A percentile compares a stretch with the other conserved stretches of the same genome.
Evolutionary conservation across 257 asterid species (phyloP).

Genomic region (Cinchona pubescens): DNA sequence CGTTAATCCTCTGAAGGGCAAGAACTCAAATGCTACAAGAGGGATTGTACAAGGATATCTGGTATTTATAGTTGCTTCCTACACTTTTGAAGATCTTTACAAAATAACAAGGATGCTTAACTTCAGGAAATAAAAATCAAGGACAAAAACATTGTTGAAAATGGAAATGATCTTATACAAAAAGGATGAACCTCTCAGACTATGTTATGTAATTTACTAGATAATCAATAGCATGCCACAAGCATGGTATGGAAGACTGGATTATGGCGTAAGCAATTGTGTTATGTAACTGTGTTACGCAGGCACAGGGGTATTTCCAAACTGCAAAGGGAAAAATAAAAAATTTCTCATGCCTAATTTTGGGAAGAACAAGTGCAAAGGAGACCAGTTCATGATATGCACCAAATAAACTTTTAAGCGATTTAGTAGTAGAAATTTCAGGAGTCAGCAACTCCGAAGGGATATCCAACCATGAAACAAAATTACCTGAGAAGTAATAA

Average conservation of each 20-base stretch:
- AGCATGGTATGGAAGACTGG: not conserved
- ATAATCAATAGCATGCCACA: not conserved
- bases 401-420: not conserved
- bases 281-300: too few species aligned
- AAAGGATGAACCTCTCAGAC: not conserved
- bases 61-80: not conserved
- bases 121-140: not conserved
- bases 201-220: not conserved
- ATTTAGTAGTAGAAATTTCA: not conserved
- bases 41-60: not conserved
- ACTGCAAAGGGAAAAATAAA: not conserved
- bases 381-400: not conserved
- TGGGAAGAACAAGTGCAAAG: not conserved
- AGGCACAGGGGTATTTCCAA: not conserved
- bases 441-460: not conserved
- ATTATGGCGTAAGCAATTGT: not conserved
- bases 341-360: too few species aligned
- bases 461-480: not conserved
- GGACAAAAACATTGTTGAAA: not conserved
- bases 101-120: not conserved
- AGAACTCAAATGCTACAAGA: not conserved
- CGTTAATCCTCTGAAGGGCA: not conserved
- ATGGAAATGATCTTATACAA: not conserved
- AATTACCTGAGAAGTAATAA: conserved; percentile 88
- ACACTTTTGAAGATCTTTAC: not conserved